Conservation (phyloP, 345 rosid species). For the Turritis glabra region DNA sequence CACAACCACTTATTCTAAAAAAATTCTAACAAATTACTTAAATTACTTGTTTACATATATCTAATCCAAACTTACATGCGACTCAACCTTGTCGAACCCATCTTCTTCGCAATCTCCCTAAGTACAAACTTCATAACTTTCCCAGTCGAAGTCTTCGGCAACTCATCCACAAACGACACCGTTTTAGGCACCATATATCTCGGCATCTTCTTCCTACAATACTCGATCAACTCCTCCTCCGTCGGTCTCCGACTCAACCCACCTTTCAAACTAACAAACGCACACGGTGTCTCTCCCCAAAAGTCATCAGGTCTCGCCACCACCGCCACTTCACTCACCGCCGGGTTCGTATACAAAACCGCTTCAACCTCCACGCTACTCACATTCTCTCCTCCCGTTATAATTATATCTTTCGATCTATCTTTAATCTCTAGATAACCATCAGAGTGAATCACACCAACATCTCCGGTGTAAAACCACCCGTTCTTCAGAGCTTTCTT, state of each 20-base stretch:
- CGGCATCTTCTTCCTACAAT: constrained; percentile 50
- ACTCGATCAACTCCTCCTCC: constrained; percentile 44
- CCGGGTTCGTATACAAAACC: constrained; percentile 63
- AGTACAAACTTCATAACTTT: constrained; percentile 61
- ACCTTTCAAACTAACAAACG: constrained; percentile 39
- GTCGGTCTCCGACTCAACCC: constrained; percentile 49
- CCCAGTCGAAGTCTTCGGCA: constrained; percentile 69
- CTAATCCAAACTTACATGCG: no score
- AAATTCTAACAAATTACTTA: no score
- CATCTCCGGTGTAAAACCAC: constrained; percentile 73
- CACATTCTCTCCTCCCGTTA: constrained; percentile 85
- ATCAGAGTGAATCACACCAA: constrained; percentile 70
- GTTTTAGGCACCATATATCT: constrained; percentile 69
- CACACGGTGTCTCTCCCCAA: constrained; percentile 94
- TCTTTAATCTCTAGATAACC: constrained; percentile 74
- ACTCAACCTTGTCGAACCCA: constrained; percentile 42
- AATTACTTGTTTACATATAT: no score
- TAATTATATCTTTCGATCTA: constrained; percentile 74
- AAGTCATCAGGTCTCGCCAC: constrained; percentile 77
- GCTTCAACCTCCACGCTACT: constrained; percentile 79
- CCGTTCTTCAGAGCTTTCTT: constrained; percentile 53
- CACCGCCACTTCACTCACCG: constrained; percentile 73
- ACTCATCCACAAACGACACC: constrained; percentile 52
- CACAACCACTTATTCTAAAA: no score
- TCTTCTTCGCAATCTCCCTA: constrained; percentile 44